These are phyloP conservation scores for Piper longum DNA, from an alignment of 164 flowering plant species.

Conservation along the genomic window DNA sequence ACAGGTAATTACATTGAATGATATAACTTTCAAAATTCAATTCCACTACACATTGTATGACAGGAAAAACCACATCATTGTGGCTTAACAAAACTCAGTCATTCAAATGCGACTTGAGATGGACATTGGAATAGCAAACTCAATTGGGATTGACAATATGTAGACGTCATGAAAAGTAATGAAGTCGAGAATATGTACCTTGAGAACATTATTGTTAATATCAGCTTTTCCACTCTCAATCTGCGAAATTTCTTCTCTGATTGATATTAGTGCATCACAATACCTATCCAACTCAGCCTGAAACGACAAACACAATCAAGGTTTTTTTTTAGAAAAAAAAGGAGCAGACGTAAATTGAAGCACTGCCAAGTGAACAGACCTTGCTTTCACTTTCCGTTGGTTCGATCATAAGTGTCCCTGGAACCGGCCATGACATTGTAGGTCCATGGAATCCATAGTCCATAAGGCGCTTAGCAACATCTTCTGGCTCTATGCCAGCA, in stretches of 20 bases:
- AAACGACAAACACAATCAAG: conserved; percentile 4
- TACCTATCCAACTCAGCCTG: conserved; percentile 97
- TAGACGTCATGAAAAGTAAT: too few relatives aligned
- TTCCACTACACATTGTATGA: neutral
- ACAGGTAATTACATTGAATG: conserved; percentile 7
- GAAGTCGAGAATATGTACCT: conserved; percentile 29
- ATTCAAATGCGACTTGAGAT: neutral
- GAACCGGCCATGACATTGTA: conserved; percentile 99
- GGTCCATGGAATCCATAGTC: conserved; percentile 98
- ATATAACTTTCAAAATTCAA: neutral
- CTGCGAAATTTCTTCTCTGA: conserved; percentile 80
- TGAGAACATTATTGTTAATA: conserved; percentile 73
- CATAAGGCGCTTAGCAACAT: conserved; percentile 94
- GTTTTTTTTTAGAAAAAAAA: too few relatives aligned
- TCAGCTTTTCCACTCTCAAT: conserved; percentile 89
- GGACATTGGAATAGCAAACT: too few relatives aligned
- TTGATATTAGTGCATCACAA: conserved; percentile 91
- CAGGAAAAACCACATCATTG: neutral
- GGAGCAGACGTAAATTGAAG: neutral
- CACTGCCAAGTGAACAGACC: conserved; percentile 20
- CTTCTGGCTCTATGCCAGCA: conserved; percentile 96
- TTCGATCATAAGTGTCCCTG: conserved; percentile 97
- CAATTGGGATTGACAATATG: too few relatives aligned
- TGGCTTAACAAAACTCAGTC: neutral
- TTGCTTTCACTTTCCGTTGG: conserved; percentile 99